A percentile compares a stretch with the other conserved stretches of the same genome.
phyloP scores from a whole-genome alignment of 2,329 filamentous ascomycete genomes.

The Diplocarpon rosae region DNA sequence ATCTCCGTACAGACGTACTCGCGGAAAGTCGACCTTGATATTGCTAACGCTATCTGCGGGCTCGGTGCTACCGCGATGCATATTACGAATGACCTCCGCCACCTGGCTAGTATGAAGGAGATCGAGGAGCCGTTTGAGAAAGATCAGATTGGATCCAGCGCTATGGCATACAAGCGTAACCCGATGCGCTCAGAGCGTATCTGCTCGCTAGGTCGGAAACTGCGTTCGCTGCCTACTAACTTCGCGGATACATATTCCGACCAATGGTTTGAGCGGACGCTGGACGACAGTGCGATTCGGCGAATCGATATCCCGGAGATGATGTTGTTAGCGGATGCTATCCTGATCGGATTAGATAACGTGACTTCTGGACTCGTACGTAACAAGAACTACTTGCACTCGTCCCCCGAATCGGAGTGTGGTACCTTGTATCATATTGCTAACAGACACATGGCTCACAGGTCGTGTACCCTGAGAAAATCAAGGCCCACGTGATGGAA shows the following conservation, averaged over 20 bases:
- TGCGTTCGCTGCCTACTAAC: conserved; percentile 24
- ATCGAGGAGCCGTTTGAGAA: conserved; percentile 76
- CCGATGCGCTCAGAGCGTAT: conserved; percentile 41
- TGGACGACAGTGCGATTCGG: conserved; percentile 62
- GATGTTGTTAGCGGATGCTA: conserved; percentile 58
- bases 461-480: conserved; percentile 66
- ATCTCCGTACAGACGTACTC: conserved; percentile 60
- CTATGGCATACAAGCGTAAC: conserved; percentile 42
- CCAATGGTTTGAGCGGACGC: conserved; percentile 56
- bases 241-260: conserved; percentile 50
- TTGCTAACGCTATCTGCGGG: conserved; percentile 71
- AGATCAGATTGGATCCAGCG: conserved; percentile 52
- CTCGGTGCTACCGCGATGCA: conserved; percentile 71
- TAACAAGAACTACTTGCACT: neutral
- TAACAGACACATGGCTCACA: neutral
- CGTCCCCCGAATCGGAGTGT: neutral
- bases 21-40: conserved; percentile 69
- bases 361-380: conserved; percentile 41
- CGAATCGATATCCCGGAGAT: conserved; percentile 53
- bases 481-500: conserved; percentile 54
- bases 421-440: neutral
- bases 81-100: conserved; percentile 64
- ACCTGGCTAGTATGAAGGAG: conserved; percentile 68
- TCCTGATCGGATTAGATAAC: conserved; percentile 58
- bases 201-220: conserved; percentile 36